Evolutionary conservation across 2,329 filamentous ascomycete species (phyloP), one percentile per base, ranked within the genome.

Genomic region (Nemania serpens): DNA sequence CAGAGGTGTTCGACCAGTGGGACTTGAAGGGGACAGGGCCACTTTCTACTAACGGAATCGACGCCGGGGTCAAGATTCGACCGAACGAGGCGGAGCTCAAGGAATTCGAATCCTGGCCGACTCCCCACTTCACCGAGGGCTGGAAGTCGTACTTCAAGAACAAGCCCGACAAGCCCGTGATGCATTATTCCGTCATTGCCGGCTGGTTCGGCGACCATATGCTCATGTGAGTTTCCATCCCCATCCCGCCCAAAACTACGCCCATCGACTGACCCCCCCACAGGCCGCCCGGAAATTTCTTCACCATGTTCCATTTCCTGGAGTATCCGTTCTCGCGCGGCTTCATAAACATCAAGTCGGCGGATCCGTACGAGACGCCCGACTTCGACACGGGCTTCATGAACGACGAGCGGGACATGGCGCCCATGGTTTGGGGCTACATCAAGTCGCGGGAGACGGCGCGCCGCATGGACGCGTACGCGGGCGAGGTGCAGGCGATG

Each of bases 391-490:
- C 88, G 1, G 89, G 90, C 20, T 93, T 93, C 79, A 92, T 93
- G 90, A 93, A 91, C 69, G 90, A 93, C 76, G 88, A 91, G 76
- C 83, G 90, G 22, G 91, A 93, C 70, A 93, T 93, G 90, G 89
- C 87, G 1, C 89, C 90, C 9, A 91, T 91, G 87, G 89, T 93
- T 5, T 93, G 90, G 90, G 88, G 88, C 3, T 93, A 93, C 76
- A 90, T 92, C 80, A 92, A 92, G 78, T 91, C 88, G 2, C 88
- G 90, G 59, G 90, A 92, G 81, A 93, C 89, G 3, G 90, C 90
- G 1, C 84, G 90, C 3, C 85, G 89, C 65, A 92, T 92, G 90
- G 83, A 88, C 25, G 86, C 89, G 0, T 93, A 91, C 66, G 89
- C 89, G 1, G 90, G 90, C 62, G 90, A 93, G 73, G 89, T 91